These are phyloP conservation scores for Malus hybrid DNA, from an alignment of 331 rosid genomes.

Conservation along the genomic window DNA sequence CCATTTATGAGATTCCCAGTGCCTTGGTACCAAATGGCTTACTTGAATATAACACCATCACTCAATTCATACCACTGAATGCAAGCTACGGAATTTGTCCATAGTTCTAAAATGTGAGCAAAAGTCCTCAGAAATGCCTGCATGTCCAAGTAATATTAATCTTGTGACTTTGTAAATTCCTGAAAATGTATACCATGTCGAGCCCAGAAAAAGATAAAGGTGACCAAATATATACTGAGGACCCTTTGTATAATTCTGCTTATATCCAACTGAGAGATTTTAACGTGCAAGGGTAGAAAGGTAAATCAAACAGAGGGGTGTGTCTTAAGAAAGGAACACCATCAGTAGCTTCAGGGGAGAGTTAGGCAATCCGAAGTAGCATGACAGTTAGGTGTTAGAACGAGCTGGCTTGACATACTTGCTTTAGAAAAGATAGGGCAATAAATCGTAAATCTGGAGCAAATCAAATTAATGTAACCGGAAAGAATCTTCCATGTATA, in stretches of 20 bases:
- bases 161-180: neutral
- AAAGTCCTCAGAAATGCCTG: neutral
- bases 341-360: neutral
- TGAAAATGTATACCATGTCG: neutral
- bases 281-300: neutral
- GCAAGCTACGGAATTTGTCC: neutral
- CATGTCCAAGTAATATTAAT: neutral
- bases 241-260: neutral
- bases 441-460: neutral
- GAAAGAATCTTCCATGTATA: neutral
- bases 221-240: neutral
- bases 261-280: neutral
- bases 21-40: neutral
- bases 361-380: neutral
- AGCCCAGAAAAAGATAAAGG: neutral
- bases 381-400: neutral
- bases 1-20: neutral
- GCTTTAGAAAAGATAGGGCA: neutral
- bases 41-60: neutral
- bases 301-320: neutral
- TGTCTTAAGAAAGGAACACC: neutral
- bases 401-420: neutral
- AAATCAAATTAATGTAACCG: neutral
- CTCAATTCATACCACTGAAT: neutral
- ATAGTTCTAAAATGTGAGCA: neutral